Evolutionary conservation across 2,329 filamentous ascomycete genomes (phyloP).

Genomic region (Huntiella omanensis): DNA sequence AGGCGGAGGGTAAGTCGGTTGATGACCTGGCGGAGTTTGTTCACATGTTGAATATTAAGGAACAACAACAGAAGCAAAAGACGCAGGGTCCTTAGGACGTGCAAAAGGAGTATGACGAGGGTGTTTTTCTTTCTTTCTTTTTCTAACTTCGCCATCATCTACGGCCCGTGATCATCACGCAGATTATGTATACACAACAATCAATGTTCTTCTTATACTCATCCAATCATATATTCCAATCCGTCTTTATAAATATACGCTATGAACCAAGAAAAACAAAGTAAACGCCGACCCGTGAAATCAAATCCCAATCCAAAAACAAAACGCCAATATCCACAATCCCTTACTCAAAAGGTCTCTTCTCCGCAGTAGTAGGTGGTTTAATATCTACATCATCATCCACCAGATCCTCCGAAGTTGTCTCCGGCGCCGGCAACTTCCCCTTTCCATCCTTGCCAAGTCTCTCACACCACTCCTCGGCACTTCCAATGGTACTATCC

Average conservation of each 20-base stretch:
- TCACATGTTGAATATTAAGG: conserved; percentile 8
- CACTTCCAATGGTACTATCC: conserved; percentile 74
- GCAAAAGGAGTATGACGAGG: neutral
- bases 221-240: neutral
- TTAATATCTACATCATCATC: conserved; percentile 14
- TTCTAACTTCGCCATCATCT: neutral
- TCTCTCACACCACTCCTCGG: conserved; percentile 77
- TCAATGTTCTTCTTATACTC: neutral
- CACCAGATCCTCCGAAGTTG: conserved; percentile 2
- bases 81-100: neutral
- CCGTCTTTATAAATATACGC: neutral
- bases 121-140: neutral
- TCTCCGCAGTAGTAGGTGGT: conserved; percentile 13
- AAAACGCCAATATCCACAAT: neutral
- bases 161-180: no score
- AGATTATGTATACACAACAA: neutral
- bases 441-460: conserved; percentile 31
- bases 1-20: neutral
- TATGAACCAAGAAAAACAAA: neutral
- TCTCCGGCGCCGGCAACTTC: conserved; percentile 9
- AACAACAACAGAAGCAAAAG: conserved; percentile 1
- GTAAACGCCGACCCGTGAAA: neutral
- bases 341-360: conserved; percentile 9
- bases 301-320: neutral
- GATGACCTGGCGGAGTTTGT: conserved; percentile 5